phyloP scores from a whole-genome alignment of 495 filamentous ascomycete genomes.

The Lasiosphaeria hispida region DNA sequence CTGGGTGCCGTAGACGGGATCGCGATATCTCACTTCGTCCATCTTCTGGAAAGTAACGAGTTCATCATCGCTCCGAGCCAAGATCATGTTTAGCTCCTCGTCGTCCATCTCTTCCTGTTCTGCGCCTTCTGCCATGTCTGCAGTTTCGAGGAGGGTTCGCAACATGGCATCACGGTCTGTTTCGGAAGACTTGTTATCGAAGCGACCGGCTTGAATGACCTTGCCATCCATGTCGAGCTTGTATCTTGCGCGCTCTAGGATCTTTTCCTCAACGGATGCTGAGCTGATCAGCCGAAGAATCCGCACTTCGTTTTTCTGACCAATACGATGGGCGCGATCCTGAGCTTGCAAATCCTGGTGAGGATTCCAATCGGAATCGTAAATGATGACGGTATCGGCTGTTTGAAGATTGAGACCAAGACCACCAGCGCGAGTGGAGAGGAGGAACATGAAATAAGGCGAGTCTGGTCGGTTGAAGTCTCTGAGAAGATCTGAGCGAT shows the following conservation, averaged over 20 bases:
- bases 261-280: slow-evolving; percentile 98
- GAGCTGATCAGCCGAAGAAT: slow-evolving; percentile 93
- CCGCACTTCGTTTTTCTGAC: slow-evolving; percentile 98
- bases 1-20: slow-evolving; percentile 65
- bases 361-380: slow-evolving; percentile 99
- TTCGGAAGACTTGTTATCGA: slow-evolving; percentile 98
- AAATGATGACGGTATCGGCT: slow-evolving; percentile 98
- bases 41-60: slow-evolving; percentile 68
- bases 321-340: slow-evolving; percentile 99
- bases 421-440: slow-evolving; percentile 98
- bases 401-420: slow-evolving; percentile 95
- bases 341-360: slow-evolving; percentile 99
- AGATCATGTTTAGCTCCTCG: slow-evolving; percentile 89
- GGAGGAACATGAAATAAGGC: slow-evolving; percentile 93
- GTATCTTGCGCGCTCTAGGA: slow-evolving; percentile 92
- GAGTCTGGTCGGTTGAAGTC: slow-evolving; percentile 87
- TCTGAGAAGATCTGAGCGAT: slow-evolving; percentile 85
- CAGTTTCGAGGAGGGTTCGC: slow-evolving; percentile 84
- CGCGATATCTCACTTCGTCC: slow-evolving; percentile 67
- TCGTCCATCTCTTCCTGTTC: slow-evolving; percentile 96
- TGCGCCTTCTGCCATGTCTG: slow-evolving; percentile 77
- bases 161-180: slow-evolving; percentile 96
- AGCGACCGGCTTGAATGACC: slow-evolving; percentile 97
- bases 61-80: slow-evolving; percentile 75
- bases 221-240: slow-evolving; percentile 99